Conservation (phyloP, 2,329 filamentous ascomycete genomes). For the Fusarium sororula region DNA sequence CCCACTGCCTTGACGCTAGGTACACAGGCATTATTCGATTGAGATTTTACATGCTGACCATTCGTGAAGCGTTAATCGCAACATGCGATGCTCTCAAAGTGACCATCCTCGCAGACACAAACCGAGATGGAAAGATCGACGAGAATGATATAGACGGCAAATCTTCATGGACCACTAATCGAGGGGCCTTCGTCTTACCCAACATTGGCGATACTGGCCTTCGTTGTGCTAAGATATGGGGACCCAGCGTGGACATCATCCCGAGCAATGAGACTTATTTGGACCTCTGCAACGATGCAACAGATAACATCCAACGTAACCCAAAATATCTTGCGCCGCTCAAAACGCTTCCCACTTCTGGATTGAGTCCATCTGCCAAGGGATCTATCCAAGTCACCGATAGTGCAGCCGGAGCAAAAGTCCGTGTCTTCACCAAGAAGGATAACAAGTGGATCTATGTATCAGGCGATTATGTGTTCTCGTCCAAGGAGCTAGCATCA, state of each 20-base stretch:
- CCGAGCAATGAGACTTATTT: slow-evolving; percentile 36
- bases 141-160: slow-evolving; percentile 37
- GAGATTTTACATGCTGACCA: background rate
- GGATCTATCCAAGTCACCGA: slow-evolving; percentile 25
- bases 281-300: slow-evolving; percentile 48
- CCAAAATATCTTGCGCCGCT: slow-evolving; percentile 46
- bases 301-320: slow-evolving; percentile 44
- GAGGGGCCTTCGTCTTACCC: slow-evolving; percentile 49
- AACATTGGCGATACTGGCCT: slow-evolving; percentile 48
- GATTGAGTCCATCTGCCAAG: slow-evolving; percentile 21
- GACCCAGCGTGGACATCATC: background rate
- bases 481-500: slow-evolving; percentile 35
- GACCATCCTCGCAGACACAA: slow-evolving; percentile 48
- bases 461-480: slow-evolving; percentile 40
- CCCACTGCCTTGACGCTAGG: background rate
- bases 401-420: slow-evolving; percentile 23
- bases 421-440: slow-evolving; percentile 44
- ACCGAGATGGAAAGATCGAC: slow-evolving; percentile 49
- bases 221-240: slow-evolving; percentile 42
- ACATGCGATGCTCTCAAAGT: slow-evolving; percentile 15
- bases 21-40: background rate
- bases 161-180: slow-evolving; percentile 29
- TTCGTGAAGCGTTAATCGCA: background rate
- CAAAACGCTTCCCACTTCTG: slow-evolving; percentile 40
- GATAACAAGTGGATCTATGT: slow-evolving; percentile 40